A percentile compares a stretch with the other conserved stretches of the same genome.
phyloP scores from a whole-genome alignment of 306 rosid genomes.

The Rosa chinensis region DNA sequence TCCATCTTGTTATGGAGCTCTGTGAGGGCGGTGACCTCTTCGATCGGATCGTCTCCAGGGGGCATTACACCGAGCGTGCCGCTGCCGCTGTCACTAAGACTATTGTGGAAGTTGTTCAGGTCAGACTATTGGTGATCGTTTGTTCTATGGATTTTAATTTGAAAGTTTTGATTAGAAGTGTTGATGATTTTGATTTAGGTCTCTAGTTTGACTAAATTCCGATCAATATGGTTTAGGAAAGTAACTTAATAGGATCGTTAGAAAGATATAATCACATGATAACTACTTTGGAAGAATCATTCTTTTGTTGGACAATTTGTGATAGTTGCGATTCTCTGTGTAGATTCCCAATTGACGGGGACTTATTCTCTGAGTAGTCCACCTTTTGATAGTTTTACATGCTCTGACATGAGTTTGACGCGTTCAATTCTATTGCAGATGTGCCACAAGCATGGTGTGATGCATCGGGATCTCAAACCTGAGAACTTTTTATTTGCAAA shows the following conservation, averaged over 20 bases:
- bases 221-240: background rate
- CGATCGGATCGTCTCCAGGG: conserved; percentile 90
- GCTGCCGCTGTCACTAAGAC: conserved; percentile 85
- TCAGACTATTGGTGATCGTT: too few relatives aligned
- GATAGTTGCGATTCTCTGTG: background rate
- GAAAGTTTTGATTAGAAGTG: too few relatives aligned
- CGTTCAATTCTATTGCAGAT: conserved; percentile 45
- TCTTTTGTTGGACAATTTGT: background rate
- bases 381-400: too few relatives aligned
- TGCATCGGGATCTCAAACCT: conserved; percentile 95
- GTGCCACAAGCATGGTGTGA: conserved; percentile 95
- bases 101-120: conserved; percentile 97
- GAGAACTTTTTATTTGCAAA: conserved; percentile 92
- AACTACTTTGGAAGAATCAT: too few relatives aligned
- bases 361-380: too few relatives aligned
- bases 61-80: conserved; percentile 93
- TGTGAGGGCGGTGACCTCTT: conserved; percentile 96
- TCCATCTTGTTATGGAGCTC: conserved; percentile 97
- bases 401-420: background rate
- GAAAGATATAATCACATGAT: background rate
- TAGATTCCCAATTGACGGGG: background rate
- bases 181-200: too few relatives aligned
- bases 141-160: too few relatives aligned
- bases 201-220: background rate
- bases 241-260: background rate